Conservation (phyloP, 2,329 filamentous ascomycete species). For the Incumbomyces lentus region DNA sequence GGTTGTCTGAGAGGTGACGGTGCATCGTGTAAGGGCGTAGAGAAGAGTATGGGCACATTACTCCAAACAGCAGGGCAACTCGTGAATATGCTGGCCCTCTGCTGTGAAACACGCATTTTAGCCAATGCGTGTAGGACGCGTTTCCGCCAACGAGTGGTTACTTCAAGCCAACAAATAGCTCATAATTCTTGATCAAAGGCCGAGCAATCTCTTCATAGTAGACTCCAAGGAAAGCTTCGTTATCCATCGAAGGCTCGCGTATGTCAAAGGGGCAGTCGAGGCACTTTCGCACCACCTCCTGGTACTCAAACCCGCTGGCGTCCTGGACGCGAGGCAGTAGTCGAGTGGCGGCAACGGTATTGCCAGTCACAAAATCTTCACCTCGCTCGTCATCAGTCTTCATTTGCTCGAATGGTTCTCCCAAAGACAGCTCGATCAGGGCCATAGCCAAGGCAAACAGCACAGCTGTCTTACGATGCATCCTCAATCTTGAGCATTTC, state of each 20-base stretch:
- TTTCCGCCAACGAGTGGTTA: too few relatives aligned
- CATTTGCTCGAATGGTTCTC: neutral
- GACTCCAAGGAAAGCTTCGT: slow-evolving; percentile 1
- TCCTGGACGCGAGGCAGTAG: neutral
- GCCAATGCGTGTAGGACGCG: too few relatives aligned
- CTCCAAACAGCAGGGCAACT: too few relatives aligned
- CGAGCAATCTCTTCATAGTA: slow-evolving; percentile 1
- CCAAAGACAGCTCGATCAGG: slow-evolving; percentile 1
- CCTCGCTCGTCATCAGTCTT: neutral
- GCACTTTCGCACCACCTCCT: neutral
- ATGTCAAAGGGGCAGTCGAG: slow-evolving; percentile 2
- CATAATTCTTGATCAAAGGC: neutral
- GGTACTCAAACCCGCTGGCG: slow-evolving; percentile 2
- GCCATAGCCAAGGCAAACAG: slow-evolving; percentile 1
- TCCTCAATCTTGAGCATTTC: neutral
- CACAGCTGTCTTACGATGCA: slow-evolving; percentile 1
- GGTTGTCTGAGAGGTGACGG: too few relatives aligned
- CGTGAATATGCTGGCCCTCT: too few relatives aligned
- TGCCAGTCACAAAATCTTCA: neutral
- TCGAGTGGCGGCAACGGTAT: neutral
- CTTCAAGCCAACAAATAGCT: neutral
- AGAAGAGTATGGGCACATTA: too few relatives aligned
- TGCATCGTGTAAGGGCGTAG: too few relatives aligned
- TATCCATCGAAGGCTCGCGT: slow-evolving; percentile 1
- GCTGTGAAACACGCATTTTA: too few relatives aligned